Evolutionary conservation across 108 stramenopile species (phyloP).

Genomic region (Phaeodactylum tricornutum): DNA sequence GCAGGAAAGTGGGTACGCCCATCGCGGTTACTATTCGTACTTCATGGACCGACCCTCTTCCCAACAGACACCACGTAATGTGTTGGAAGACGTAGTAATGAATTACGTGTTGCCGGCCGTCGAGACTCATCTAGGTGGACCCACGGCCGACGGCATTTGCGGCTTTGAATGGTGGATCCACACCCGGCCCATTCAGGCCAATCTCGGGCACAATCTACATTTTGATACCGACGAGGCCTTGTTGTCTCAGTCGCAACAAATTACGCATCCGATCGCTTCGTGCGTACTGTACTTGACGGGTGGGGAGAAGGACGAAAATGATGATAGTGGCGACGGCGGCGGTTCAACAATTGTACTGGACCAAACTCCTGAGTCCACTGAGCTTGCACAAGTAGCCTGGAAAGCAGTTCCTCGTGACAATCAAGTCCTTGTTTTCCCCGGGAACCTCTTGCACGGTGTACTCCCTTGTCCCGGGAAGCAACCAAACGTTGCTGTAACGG

Average conservation of each 20-base stretch:
- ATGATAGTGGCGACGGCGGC: conserved; percentile 13
- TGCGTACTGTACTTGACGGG: conserved; percentile 76
- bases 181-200: conserved; percentile 62
- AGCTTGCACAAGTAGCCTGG: conserved; percentile 40
- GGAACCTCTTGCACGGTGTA: conserved; percentile 76
- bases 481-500: not conserved
- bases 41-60: conserved; percentile 30
- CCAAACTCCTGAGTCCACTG: conserved; percentile 56
- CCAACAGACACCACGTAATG: conserved; percentile 28
- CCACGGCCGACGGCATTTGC: conserved; percentile 31
- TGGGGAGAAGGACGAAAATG: conserved; percentile 16
- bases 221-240: conserved; percentile 85
- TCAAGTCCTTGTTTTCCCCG: conserved; percentile 63
- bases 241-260: conserved; percentile 33
- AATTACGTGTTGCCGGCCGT: conserved; percentile 60
- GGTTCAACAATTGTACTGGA: conserved; percentile 79
- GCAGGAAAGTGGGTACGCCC: conserved; percentile 60
- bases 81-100: conserved; percentile 66
- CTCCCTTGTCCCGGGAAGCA: conserved; percentile 59
- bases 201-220: conserved; percentile 81
- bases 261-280: conserved; percentile 74
- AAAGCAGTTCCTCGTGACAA: conserved; percentile 48
- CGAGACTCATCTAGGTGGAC: not conserved
- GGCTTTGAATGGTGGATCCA: conserved; percentile 85
- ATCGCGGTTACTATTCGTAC: conserved; percentile 74